Conservation (phyloP, 2,329 filamentous ascomycete genomes). For the Aspergillus texensis region DNA sequence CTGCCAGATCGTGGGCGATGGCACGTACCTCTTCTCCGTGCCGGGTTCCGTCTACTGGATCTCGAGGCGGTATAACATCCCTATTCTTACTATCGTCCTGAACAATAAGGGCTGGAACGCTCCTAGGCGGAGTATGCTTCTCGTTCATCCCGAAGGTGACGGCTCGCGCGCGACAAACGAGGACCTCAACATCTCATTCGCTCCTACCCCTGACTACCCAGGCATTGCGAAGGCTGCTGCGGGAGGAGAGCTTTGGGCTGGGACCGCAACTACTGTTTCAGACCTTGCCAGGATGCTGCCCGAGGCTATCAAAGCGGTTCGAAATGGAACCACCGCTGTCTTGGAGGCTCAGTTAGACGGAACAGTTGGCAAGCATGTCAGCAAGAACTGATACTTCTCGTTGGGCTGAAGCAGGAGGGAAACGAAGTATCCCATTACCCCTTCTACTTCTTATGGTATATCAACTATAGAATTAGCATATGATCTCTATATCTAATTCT, state of each 20-base stretch:
- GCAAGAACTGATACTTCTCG: conserved; percentile 15
- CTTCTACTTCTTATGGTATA: too few species aligned
- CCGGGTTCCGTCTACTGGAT: conserved; percentile 72
- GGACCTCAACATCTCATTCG: conserved; percentile 68
- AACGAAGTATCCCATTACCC: too few species aligned
- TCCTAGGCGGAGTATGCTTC: conserved; percentile 60
- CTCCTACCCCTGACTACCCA: conserved; percentile 66
- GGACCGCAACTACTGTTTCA: conserved; percentile 57
- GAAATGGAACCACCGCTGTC: conserved; percentile 61
- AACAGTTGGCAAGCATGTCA: conserved; percentile 56
- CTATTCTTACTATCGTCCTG: conserved; percentile 66
- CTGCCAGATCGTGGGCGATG: conserved; percentile 68
- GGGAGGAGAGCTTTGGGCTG: conserved; percentile 65
- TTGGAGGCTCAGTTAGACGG: conserved; percentile 63
- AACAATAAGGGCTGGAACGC: conserved; percentile 76
- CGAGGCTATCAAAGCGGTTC: conserved; percentile 62
- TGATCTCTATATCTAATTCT: too few species aligned
- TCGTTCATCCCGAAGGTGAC: conserved; percentile 67
- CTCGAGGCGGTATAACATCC: conserved; percentile 65
- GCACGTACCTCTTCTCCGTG: conserved; percentile 67
- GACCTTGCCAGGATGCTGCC: conserved; percentile 59
- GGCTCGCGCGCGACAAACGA: conserved; percentile 64
- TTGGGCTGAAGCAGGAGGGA: too few species aligned
- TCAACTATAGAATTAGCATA: too few species aligned
- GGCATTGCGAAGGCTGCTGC: conserved; percentile 69